Evolutionary conservation across 176 grass and related monocot genomes (phyloP), one percentile per base, ranked within the genome.

Genomic region (Guadua angustifolia): DNA sequence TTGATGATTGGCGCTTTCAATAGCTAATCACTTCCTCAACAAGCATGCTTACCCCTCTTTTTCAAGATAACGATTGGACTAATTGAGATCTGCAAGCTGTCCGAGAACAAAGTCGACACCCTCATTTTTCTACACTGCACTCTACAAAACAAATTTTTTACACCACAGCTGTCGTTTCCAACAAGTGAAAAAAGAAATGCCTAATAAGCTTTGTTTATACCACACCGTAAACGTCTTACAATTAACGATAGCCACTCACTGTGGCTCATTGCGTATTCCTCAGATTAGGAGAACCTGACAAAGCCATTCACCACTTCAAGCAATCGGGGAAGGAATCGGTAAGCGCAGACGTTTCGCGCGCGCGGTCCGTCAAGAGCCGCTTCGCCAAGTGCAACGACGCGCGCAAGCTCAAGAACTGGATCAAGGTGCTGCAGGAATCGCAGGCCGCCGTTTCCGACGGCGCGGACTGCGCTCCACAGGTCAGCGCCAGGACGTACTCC

Each of bases 241-340:
- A 58, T 58, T 58, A 22, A 22, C 22, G 56, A 5, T 59, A 11
- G 9, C 24, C n/a, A 24, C 1, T 59, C 56, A 73, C 45, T 73
- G 8, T 73, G 8, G 46, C 50, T 29, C 38, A 2, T 43, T 43
- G 9, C 35, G 7, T 86, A 15, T 73, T 57, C 2, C 0, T 43
- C 78, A 96, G 97, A 91, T 88, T 94, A 92, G 97, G 97, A 69
- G 91, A 96, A 17, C 77, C 93, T 39, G 97, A 95, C 66, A 99
- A 94, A 25, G 89, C 97, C 60, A 86, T 96, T 12, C 73, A 96
- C 67, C 90, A 91, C 88, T 66, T 89, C 33, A 92, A 92, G 84
- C 93, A 87, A 70, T 87, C 97, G 2, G 36, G 50, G 73, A 93
- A 88, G 19, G 96, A 95, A 50, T 87, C 96, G 53, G 85, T 26